These are phyloP conservation scores for Coemansia linderi DNA, from an alignment of 371 early-diverging fungal species.

Conservation along the genomic window DNA sequence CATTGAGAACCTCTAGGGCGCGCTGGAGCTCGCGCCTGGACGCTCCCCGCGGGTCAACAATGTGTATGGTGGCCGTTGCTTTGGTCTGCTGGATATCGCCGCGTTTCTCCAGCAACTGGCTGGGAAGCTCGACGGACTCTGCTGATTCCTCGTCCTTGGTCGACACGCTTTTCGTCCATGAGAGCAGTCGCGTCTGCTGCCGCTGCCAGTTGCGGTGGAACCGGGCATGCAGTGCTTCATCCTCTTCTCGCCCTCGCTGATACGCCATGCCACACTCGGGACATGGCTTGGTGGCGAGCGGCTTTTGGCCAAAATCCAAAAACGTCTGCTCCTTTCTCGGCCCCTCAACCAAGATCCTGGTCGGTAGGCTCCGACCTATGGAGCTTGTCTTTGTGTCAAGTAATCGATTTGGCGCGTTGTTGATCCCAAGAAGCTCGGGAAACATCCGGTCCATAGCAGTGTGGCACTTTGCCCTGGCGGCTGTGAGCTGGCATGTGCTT, in stretches of 20 bases:
- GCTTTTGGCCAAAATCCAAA: constrained; percentile 58
- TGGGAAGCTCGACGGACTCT: constrained; percentile 9
- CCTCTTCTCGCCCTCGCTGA: constrained; percentile 51
- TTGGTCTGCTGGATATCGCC: background rate
- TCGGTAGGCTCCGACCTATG: background rate
- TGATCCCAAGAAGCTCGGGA: background rate
- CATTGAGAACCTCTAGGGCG: constrained; percentile 33
- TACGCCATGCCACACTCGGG: constrained; percentile 56
- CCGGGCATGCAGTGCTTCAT: constrained; percentile 51
- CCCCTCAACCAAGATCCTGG: background rate
- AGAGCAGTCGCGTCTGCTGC: constrained; percentile 10
- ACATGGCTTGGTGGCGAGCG: constrained; percentile 48
- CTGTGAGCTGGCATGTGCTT: background rate
- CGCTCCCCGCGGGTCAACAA: constrained; percentile 18
- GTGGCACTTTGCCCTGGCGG: background rate
- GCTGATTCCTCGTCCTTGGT: background rate
- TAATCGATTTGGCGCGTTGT: background rate
- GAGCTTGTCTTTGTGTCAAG: background rate
- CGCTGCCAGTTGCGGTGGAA: constrained; percentile 52
- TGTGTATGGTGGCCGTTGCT: constrained; percentile 1
- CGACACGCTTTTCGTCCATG: constrained; percentile 6
- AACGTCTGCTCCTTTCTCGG: constrained; percentile 48
- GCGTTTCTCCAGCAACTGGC: background rate
- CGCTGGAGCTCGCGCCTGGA: constrained; percentile 27
- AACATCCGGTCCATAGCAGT: background rate